Evolutionary conservation across 805 yeast genomes (phyloP).

Genomic region (Pichia gijzeniarum): DNA sequence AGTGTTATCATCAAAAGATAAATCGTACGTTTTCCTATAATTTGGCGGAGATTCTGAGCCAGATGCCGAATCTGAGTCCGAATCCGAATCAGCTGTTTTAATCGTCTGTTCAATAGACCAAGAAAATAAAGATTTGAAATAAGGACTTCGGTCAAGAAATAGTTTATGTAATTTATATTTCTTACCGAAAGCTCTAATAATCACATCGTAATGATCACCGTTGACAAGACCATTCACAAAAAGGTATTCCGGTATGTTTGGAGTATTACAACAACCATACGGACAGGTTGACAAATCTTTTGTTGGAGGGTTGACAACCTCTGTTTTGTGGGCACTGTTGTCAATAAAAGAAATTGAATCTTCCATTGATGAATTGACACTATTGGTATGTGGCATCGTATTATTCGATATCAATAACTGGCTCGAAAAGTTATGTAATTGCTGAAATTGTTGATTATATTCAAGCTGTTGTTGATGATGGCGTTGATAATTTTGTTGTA

Average conservation of each 20-base stretch:
- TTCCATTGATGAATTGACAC: background rate
- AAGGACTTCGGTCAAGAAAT: slow-evolving; percentile 40
- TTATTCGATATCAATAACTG: slow-evolving; percentile 34
- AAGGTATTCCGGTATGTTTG: slow-evolving; percentile 6
- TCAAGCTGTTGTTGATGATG: slow-evolving; percentile 36
- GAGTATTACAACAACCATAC: slow-evolving; percentile 10
- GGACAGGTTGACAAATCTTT: slow-evolving; percentile 3
- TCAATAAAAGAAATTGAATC: background rate
- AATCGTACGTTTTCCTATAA: slow-evolving; percentile 18
- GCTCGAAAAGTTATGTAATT: slow-evolving; percentile 34
- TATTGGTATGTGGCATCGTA: background rate
- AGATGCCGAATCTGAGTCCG: background rate
- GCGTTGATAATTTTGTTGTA: slow-evolving; percentile 31
- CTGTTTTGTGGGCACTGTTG: background rate
- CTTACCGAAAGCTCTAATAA: slow-evolving; percentile 40
- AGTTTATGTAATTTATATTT: slow-evolving; percentile 41
- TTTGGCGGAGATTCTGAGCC: background rate
- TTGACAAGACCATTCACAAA: slow-evolving; percentile 33
- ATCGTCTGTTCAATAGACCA: slow-evolving; percentile 32
- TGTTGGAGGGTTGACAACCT: background rate
- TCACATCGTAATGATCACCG: slow-evolving; percentile 44
- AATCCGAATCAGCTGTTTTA: slow-evolving; percentile 5
- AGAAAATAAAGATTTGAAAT: slow-evolving; percentile 39
- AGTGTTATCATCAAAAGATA: slow-evolving; percentile 37
- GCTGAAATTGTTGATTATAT: slow-evolving; percentile 41